Evolutionary conservation across 2,329 filamentous ascomycete species (phyloP).

Genomic region (Teratosphaeria nubilosa): DNA sequence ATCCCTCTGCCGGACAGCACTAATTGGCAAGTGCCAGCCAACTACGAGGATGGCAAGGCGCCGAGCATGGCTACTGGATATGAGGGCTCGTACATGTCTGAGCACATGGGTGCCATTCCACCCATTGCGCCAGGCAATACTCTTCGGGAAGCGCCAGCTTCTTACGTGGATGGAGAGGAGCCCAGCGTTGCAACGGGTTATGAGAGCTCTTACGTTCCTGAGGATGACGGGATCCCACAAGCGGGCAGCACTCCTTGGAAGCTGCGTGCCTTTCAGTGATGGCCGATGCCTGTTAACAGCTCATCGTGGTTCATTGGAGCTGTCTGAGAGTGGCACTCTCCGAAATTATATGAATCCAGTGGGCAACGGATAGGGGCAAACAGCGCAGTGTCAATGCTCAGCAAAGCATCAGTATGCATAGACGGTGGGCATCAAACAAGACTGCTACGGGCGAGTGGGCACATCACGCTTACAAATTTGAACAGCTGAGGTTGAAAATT

Average conservation of each 20-base stretch:
- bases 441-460: not conserved
- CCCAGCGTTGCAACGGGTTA: not conserved
- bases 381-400: not conserved
- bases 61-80: not conserved
- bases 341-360: not conserved
- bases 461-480: not conserved
- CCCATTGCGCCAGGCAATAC: too few species aligned
- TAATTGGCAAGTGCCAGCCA: not conserved
- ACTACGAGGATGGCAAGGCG: not conserved
- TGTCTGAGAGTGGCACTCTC: not conserved
- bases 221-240: not conserved
- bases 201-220: not conserved
- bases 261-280: not conserved
- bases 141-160: too few species aligned
- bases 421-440: not conserved
- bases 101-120: not conserved
- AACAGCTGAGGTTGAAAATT: not conserved
- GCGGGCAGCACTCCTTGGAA: not conserved
- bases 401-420: not conserved
- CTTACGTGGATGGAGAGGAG: too few species aligned
- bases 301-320: not conserved
- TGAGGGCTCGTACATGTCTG: not conserved
- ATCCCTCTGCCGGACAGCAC: too few species aligned
- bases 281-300: not conserved
- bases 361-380: not conserved